Conservation (phyloP, 139 green algal genomes). For the Nannochloris sp. region DNA sequence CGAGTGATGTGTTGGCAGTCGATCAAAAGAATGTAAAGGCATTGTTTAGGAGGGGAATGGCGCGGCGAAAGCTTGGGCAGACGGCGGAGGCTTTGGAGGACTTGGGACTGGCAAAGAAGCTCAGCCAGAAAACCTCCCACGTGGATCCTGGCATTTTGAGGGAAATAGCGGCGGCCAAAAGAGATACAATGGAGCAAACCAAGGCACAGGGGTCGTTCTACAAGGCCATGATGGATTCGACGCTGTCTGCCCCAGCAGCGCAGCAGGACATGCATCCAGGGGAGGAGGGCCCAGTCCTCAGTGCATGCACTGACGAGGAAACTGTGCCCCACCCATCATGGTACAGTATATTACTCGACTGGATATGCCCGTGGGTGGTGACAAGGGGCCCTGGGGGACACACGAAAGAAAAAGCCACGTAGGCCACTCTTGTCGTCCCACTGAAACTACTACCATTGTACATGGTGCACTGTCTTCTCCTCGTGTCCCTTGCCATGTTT, state of each 20-base stretch:
- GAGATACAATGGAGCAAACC: neutral
- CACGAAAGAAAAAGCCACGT: too few relatives aligned
- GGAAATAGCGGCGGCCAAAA: conserved; percentile 29
- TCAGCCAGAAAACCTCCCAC: too few relatives aligned
- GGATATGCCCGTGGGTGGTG: too few relatives aligned
- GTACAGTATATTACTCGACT: too few relatives aligned
- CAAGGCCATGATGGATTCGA: neutral
- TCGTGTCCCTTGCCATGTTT: too few relatives aligned
- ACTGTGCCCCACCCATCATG: too few relatives aligned
- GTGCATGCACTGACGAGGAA: too few relatives aligned
- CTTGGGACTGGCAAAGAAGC: conserved; percentile 32
- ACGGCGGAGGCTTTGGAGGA: conserved; percentile 51
- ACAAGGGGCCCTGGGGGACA: too few relatives aligned
- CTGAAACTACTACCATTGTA: too few relatives aligned
- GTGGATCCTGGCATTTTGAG: conserved; percentile 12
- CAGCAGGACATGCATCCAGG: neutral
- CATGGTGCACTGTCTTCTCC: too few relatives aligned
- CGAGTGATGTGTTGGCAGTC: conserved; percentile 16
- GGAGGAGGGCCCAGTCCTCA: neutral
- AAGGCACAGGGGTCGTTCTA: neutral
- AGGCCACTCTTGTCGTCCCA: too few relatives aligned
- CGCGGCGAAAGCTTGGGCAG: conserved; percentile 38
- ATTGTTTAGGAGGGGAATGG: conserved; percentile 59
- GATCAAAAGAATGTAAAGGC: conserved; percentile 48
- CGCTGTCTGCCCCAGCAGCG: neutral